These are phyloP conservation scores for Paracamarosporium sp. DNA, from an alignment of 2,329 filamentous ascomycete genomes.

Conservation along the genomic window DNA sequence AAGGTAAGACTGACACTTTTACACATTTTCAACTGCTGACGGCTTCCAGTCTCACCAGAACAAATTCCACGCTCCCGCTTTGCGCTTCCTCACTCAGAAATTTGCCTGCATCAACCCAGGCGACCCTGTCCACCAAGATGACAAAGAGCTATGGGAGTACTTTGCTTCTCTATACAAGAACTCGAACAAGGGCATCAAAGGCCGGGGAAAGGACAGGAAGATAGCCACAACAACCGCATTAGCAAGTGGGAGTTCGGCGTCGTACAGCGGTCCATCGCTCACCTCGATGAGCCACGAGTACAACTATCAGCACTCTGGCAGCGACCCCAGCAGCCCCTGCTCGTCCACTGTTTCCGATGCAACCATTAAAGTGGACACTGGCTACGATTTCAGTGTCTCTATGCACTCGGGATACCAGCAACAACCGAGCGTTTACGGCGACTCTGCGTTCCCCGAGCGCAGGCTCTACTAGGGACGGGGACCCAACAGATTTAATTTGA, in stretches of 20 bases:
- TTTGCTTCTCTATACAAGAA: slow-evolving; percentile 93
- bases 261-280: slow-evolving; percentile 29
- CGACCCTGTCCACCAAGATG: slow-evolving; percentile 69
- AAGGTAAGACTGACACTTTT: slow-evolving; percentile 65
- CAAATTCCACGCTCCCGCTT: slow-evolving; percentile 82
- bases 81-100: slow-evolving; percentile 72
- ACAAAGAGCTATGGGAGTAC: slow-evolving; percentile 83
- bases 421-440: slow-evolving; percentile 37
- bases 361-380: slow-evolving; percentile 28
- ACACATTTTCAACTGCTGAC: slow-evolving; percentile 16
- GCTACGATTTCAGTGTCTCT: slow-evolving; percentile 40
- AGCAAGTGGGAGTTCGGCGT: slow-evolving; percentile 30
- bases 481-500: not conserved
- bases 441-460: slow-evolving; percentile 45
- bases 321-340: slow-evolving; percentile 43
- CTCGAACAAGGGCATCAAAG: slow-evolving; percentile 98
- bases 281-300: slow-evolving; percentile 29
- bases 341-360: slow-evolving; percentile 44
- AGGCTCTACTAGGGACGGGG: slow-evolving; percentile 33
- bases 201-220: slow-evolving; percentile 83
- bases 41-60: slow-evolving; percentile 80
- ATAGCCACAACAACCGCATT: slow-evolving; percentile 55
- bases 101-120: slow-evolving; percentile 70
- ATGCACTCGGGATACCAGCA: slow-evolving; percentile 32
- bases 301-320: slow-evolving; percentile 32